Percentiles rank a stretch among this genome's conserved stretches.
These are phyloP conservation scores for Panaeolus papilionaceus DNA, from an alignment of 768 basidiomycete genomes.

Conservation along the genomic window DNA sequence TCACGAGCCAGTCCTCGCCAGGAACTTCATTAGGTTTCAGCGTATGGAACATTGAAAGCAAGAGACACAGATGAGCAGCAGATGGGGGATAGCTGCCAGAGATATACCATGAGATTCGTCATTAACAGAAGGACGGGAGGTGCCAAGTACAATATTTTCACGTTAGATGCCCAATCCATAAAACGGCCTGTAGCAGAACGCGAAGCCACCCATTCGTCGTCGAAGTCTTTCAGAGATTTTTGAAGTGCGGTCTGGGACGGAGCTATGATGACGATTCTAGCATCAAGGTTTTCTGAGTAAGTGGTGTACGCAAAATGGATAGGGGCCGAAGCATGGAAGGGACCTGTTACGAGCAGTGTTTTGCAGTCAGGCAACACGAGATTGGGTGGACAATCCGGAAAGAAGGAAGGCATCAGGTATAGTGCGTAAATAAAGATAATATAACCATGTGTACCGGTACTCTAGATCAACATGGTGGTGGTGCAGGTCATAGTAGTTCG, in stretches of 20 bases:
- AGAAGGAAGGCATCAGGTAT: conserved; percentile 41
- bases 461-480: conserved; percentile 8
- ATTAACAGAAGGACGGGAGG: conserved; percentile 17
- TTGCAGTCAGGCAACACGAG: conserved; percentile 55
- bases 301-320: conserved; percentile 69
- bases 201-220: conserved; percentile 61
- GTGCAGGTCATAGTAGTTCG: conserved; percentile 38
- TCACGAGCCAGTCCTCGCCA: conserved; percentile 18
- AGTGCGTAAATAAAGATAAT: background rate
- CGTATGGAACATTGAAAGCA: conserved; percentile 56
- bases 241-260: conserved; percentile 54
- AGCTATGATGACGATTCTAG: conserved; percentile 53
- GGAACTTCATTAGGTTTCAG: conserved; percentile 29
- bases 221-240: conserved; percentile 48
- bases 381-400: conserved; percentile 45
- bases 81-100: conserved; percentile 66
- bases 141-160: conserved; percentile 61
- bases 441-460: background rate
- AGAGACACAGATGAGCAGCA: conserved; percentile 57
- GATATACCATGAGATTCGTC: conserved; percentile 16
- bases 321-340: conserved; percentile 71
- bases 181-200: conserved; percentile 46
- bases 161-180: conserved; percentile 44
- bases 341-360: conserved; percentile 67
- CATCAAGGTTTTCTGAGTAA: conserved; percentile 37